Conservation (phyloP, 805 yeast genomes). For the Ogataea thermomethanolica region DNA sequence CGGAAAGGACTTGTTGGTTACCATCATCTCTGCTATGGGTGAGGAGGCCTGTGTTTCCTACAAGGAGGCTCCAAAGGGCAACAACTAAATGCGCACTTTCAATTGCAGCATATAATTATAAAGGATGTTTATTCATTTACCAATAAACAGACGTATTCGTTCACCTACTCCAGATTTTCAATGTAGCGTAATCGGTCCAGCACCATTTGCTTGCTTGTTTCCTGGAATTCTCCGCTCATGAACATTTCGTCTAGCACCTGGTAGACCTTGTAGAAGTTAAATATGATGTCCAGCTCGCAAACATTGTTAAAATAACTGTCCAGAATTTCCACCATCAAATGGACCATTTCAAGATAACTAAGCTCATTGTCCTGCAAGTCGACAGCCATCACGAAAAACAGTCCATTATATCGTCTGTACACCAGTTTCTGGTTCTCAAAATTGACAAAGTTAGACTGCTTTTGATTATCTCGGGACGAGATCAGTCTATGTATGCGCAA, state of each 20-base stretch:
- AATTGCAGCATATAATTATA: constrained; percentile 15
- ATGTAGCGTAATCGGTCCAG: constrained; percentile 61
- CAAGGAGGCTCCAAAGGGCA: constrained; percentile 94
- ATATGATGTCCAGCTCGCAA: constrained; percentile 90
- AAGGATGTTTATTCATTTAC: constrained; percentile 17
- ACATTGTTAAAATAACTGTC: constrained; percentile 87
- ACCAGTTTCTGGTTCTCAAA: constrained; percentile 66
- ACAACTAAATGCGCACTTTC: constrained; percentile 21
- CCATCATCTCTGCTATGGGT: constrained; percentile 97
- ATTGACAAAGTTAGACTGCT: constrained; percentile 47
- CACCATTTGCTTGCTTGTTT: constrained; percentile 68
- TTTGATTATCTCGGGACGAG: constrained; percentile 77
- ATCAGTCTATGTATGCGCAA: constrained; percentile 74
- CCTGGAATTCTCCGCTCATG: constrained; percentile 87
- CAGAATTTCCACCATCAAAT: constrained; percentile 81
- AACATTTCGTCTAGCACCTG: constrained; percentile 82
- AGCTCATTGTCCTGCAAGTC: constrained; percentile 81
- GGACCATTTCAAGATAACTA: constrained; percentile 77
- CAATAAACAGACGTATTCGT: constrained; percentile 9
- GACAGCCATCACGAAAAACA: constrained; percentile 81
- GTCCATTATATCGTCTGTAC: constrained; percentile 87
- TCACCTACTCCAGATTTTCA: constrained; percentile 53
- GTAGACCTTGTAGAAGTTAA: constrained; percentile 84
- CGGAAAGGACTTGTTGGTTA: constrained; percentile 95
- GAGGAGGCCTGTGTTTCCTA: constrained; percentile 98